A percentile compares a stretch with the other conserved stretches of the same genome.
Conservation (phyloP, 208 protist genomes). For the Trypanosoma caninum region DNA sequence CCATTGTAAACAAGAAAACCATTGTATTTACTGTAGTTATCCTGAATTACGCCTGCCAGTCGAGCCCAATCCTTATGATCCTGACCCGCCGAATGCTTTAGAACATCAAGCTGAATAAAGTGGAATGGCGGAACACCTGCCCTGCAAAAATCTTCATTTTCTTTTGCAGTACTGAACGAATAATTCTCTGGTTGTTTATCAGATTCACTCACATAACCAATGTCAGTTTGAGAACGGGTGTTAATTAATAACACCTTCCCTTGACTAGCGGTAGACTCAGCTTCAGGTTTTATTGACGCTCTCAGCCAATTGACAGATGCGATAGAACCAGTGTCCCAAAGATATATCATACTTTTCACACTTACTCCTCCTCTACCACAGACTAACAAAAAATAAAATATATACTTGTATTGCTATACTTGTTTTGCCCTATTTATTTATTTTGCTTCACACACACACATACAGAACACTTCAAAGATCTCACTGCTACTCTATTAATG, state of each 20-base stretch:
- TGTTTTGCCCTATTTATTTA: too few species aligned
- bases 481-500: too few species aligned
- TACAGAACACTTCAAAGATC: too few species aligned
- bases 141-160: conserved; percentile 64
- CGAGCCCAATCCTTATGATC: conserved; percentile 60
- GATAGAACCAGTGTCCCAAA: neutral
- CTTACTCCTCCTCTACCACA: too few species aligned
- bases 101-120: conserved; percentile 39
- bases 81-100: conserved; percentile 71
- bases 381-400: too few species aligned
- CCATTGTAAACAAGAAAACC: conserved; percentile 98
- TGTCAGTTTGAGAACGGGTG: conserved; percentile 41
- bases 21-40: conserved; percentile 89
- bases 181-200: neutral
- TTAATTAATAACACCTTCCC: conserved; percentile 69
- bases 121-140: conserved; percentile 53
- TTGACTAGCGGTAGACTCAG: too few species aligned
- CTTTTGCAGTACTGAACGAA: conserved; percentile 43
- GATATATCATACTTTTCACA: conserved; percentile 3
- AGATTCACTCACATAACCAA: conserved; percentile 21
- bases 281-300: too few species aligned
- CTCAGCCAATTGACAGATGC: too few species aligned
- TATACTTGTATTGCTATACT: too few species aligned
- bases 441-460: too few species aligned
- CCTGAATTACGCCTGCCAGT: conserved; percentile 64